These are phyloP conservation scores for Candida gigantensis DNA, from an alignment of 1,139 yeast species.

Conservation along the genomic window DNA sequence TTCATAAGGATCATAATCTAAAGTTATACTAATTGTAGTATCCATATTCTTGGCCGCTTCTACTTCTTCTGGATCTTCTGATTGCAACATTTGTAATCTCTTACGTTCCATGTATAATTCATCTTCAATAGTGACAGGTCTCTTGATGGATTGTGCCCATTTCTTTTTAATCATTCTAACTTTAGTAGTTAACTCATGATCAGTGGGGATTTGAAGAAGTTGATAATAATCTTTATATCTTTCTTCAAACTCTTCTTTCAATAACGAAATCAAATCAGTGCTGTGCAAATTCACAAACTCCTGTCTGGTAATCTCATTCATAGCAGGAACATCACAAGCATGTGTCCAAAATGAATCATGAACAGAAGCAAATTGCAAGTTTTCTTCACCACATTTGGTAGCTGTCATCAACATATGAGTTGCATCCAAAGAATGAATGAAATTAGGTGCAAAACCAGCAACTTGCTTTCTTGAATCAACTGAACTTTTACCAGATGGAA, in stretches of 20 bases:
- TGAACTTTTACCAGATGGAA: constrained; percentile 79
- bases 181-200: constrained; percentile 53
- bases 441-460: constrained; percentile 95
- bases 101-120: constrained; percentile 72
- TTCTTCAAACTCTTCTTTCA: constrained; percentile 76
- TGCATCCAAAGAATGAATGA: constrained; percentile 93
- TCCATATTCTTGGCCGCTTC: constrained; percentile 58
- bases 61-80: constrained; percentile 51
- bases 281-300: constrained; percentile 79
- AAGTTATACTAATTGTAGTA: constrained; percentile 75
- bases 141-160: constrained; percentile 51
- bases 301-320: constrained; percentile 75
- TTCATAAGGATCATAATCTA: constrained; percentile 34
- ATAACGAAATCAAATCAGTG: constrained; percentile 65
- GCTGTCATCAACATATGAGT: constrained; percentile 96
- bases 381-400: constrained; percentile 65
- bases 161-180: constrained; percentile 53
- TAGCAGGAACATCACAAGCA: constrained; percentile 74
- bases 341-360: constrained; percentile 99
- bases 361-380: constrained; percentile 87
- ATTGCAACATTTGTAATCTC: constrained; percentile 57
- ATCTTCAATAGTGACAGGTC: constrained; percentile 65
- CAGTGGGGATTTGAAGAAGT: constrained; percentile 54
- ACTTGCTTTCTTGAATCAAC: constrained; percentile 89
- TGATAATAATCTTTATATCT: constrained; percentile 76